Evolutionary conservation across 345 rosid species (phyloP), one percentile per base, ranked within the genome.

Genomic region (Moricandia moricandioides): DNA sequence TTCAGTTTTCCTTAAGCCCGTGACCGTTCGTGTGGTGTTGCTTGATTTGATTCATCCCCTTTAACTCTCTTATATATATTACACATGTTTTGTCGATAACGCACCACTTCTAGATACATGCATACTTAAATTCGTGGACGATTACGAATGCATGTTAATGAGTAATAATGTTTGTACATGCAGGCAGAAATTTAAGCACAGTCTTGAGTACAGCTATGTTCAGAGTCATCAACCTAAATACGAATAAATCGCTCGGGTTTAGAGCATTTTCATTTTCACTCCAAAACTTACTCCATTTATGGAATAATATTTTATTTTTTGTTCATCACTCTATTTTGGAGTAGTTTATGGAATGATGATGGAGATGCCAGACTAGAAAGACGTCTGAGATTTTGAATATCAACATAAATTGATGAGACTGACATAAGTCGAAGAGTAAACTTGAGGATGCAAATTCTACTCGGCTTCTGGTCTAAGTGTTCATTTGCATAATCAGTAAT

Each of bases 1-100:
- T 43, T 43, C 4, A 13, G 51, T 43, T 43, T 71, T 40, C 7
- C 45, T 12, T 27, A 35, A 14, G 27, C 62, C 76, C 76, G 80
- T 71, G 80, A 77, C 47, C 47, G n/a, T 65, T 66, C 65, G 67
- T 78, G 81, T 65, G 77, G 5, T 65, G 3, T 49, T 49, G 74
- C 75, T 55, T 70, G 59, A 70, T 76, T 55, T 70, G 59, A 70
- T 76, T 69, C 31, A 29, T 5, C 37, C 8, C 74, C 69, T 43
- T 45, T 60, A 18, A 12, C 18, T 17, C 39, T 63, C 6, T 57
- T 4, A 4, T 37, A 37, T 37, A 34, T 6, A 7, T 34, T 54
- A 57, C 34, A 40, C 21, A 27, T 73, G 33, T 56, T 37, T 31
- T 56, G 26, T 13, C 21, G 63, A 13, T 55, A 54, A 34, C 7